These are phyloP conservation scores for Anisodus tanguticus DNA, from an alignment of 257 asterid genomes.

Conservation along the genomic window DNA sequence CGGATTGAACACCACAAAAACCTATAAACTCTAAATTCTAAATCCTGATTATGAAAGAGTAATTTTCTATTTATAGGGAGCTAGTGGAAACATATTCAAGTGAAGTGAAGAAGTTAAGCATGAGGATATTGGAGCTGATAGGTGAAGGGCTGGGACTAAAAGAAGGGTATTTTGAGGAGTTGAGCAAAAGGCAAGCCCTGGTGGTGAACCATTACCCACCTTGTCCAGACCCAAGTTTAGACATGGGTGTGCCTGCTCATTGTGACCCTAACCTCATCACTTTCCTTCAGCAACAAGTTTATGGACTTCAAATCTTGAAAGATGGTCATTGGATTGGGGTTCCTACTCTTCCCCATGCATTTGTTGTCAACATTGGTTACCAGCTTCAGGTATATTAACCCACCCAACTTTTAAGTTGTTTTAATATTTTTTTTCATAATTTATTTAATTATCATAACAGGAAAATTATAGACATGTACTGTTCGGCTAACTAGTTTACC, in stretches of 20 bases:
- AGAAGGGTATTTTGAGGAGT: conserved; percentile 41
- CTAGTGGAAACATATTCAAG: conserved; percentile 45
- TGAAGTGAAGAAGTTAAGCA: conserved; percentile 44
- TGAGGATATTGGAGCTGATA: conserved; percentile 51
- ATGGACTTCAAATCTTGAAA: conserved; percentile 59
- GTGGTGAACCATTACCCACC: conserved; percentile 57
- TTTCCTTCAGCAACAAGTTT: conserved; percentile 49
- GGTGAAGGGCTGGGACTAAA: conserved; percentile 57
- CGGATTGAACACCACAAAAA: too few species aligned
- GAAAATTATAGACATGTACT: too few species aligned
- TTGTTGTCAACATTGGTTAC: conserved; percentile 55
- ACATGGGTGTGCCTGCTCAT: conserved; percentile 58
- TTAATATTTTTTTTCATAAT: too few species aligned
- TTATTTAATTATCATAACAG: too few species aligned
- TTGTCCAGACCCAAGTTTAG: conserved; percentile 68
- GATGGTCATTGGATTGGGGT: conserved; percentile 60
- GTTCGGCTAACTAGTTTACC: too few species aligned
- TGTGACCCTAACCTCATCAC: conserved; percentile 62
- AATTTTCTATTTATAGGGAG: conserved; percentile 38
- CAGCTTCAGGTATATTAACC: conserved; percentile 45
- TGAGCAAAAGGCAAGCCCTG: conserved; percentile 48
- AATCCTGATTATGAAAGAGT: neutral
- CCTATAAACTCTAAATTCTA: too few species aligned
- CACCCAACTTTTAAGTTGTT: too few species aligned
- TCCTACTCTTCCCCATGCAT: conserved; percentile 49